phyloP scores from a whole-genome alignment of 2,329 filamentous ascomycete genomes.

The Blastomyces silverae region DNA sequence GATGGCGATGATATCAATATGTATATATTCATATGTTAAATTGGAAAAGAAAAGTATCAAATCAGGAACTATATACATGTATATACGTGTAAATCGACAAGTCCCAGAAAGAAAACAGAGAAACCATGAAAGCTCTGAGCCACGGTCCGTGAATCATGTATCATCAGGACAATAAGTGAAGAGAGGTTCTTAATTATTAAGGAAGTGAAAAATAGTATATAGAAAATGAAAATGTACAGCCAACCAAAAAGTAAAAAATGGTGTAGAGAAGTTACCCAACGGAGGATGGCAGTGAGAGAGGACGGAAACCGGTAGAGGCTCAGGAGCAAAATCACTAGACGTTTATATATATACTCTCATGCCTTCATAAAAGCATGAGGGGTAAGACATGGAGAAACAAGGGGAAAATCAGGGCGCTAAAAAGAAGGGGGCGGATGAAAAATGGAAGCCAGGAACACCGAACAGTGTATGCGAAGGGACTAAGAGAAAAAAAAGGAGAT shows the following conservation, averaged over 20 bases:
- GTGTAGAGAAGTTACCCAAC: background rate
- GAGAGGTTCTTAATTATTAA: background rate
- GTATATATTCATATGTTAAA: background rate
- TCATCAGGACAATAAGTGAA: background rate
- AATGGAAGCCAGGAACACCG: background rate
- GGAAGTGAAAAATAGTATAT: background rate
- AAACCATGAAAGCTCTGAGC: background rate
- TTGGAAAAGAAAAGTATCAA: background rate
- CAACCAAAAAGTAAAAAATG: background rate
- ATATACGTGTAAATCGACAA: background rate
- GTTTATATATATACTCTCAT: background rate
- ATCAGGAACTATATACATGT: background rate
- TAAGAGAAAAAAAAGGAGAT: background rate
- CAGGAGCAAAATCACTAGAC: background rate
- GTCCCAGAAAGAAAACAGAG: background rate
- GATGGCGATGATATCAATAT: background rate
- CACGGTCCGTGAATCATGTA: background rate
- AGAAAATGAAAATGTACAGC: background rate
- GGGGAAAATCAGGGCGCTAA: background rate
- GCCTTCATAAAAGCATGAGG: background rate
- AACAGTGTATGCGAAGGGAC: background rate
- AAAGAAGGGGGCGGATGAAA: background rate
- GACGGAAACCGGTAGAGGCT: background rate
- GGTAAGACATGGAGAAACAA: background rate
- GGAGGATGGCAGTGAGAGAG: background rate